These are phyloP conservation scores for Dryadomyces sulphureus DNA, from an alignment of 2,329 filamentous ascomycete species.

Conservation along the genomic window DNA sequence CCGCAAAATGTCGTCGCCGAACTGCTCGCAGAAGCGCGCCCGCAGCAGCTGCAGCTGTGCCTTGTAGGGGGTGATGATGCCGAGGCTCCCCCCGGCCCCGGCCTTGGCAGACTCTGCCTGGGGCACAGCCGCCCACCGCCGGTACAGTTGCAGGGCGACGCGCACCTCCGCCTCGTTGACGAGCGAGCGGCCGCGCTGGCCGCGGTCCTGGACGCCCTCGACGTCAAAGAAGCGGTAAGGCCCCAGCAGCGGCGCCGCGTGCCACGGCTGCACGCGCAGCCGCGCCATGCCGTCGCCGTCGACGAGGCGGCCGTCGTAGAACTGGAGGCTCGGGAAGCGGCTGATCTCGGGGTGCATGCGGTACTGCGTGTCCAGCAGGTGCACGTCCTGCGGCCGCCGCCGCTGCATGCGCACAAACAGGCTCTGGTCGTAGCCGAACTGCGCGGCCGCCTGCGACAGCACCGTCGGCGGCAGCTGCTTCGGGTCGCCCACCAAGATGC, in stretches of 20 bases:
- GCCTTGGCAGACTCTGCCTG: background rate
- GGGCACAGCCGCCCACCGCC: conserved; percentile 44
- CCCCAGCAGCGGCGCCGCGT: conserved; percentile 60
- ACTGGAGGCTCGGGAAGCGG: conserved; percentile 73
- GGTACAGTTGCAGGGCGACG: conserved; percentile 73
- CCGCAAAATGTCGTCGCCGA: conserved; percentile 60
- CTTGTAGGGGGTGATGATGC: conserved; percentile 97
- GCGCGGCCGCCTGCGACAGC: conserved; percentile 79
- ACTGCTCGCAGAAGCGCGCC: conserved; percentile 54
- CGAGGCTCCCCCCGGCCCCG: conserved; percentile 27
- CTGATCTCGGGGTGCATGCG: conserved; percentile 99
- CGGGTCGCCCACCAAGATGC: conserved; percentile 91
- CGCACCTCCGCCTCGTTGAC: conserved; percentile 80
- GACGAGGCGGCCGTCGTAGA: conserved; percentile 78
- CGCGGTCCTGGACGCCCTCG: conserved; percentile 68
- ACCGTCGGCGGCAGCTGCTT: conserved; percentile 96
- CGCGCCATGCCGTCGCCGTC: conserved; percentile 74
- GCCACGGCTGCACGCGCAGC: conserved; percentile 72
- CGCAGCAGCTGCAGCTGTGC: conserved; percentile 75
- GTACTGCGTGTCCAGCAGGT: conserved; percentile 94
- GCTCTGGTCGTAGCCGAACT: conserved; percentile 93
- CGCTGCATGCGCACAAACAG: conserved; percentile 97
- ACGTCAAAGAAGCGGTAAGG: conserved; percentile 98
- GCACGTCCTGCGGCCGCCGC: conserved; percentile 75
- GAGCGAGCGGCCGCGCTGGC: conserved; percentile 74